Base-by-base conservation (phyloP, 1,139 yeast species). In the Oligophagozyma castellii region DNA sequence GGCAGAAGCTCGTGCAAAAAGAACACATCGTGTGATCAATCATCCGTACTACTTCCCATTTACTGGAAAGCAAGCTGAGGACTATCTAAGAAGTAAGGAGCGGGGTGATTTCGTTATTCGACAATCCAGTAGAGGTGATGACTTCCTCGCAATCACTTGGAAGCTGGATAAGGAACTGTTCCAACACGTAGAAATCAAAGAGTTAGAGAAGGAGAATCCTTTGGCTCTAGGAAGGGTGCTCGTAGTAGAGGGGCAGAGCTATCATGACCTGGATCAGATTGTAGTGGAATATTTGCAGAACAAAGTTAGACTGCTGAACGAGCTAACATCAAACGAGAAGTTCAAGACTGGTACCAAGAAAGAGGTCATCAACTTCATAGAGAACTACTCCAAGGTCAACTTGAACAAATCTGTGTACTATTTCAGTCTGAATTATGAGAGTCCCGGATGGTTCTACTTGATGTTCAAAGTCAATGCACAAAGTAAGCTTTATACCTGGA, bases 91-190 rank as follows among this genome's bases (percentile, higher is more conserved):
- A 8, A 80, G 94, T 11, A 70, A 79, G 53, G 71, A 75, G 27
- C 76, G 86, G 35, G 99, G 99, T 29, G 95, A 83, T 45, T 71
- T 84, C 58, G 93, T 92, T 19, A 81, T 89, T 34, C 71, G 99
- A 43, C 98, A 96, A 7, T 84, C 95, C 1, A 81, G 94, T 5
- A 73, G 76, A 37, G 98, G 98, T 20, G 66, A 71, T 24, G 79
- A 81, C 40, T 95, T 73, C 53, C 66, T 89, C 43, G 86, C 95
- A 2, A 78, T 86, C 23, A 89, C 99, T 0, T 89, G 98, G 96
- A 89, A 89, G 52, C 86, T 92, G 22, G 89, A 83, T 35, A 89
- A 80, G 46, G 79, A 76, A 49, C 61, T 89, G 39, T 92, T 78
- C 58, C 98, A 92, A 53, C 96, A 89, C 53, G 63, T 92, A 38